Conservation (phyloP, 208 protist species). For the Phytomonas serpens region DNA sequence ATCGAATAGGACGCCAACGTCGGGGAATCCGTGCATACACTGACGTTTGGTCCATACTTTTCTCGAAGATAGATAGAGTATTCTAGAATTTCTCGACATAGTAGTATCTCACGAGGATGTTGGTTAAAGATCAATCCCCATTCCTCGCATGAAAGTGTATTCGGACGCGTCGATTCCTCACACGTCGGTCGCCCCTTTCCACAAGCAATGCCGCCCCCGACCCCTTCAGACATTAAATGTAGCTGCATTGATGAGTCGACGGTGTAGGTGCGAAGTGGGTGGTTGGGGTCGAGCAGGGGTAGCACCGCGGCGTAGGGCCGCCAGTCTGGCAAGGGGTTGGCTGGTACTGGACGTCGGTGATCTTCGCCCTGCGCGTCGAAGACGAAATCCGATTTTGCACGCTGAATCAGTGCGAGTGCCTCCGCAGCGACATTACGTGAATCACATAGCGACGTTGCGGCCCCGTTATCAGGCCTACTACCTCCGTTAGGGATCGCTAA, state of each 20-base stretch:
- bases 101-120: slow-evolving; percentile 31
- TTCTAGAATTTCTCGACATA: slow-evolving; percentile 31
- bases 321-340: slow-evolving; percentile 21
- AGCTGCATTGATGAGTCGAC: not conserved
- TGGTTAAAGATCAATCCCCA: slow-evolving; percentile 34
- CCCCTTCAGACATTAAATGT: not conserved
- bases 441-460: slow-evolving; percentile 7
- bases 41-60: slow-evolving; percentile 22
- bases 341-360: slow-evolving; percentile 32
- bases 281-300: slow-evolving; percentile 17
- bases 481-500: not conserved
- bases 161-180: not conserved
- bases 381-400: slow-evolving; percentile 45
- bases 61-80: slow-evolving; percentile 36
- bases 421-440: slow-evolving; percentile 30
- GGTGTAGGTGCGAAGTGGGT: no score
- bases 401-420: slow-evolving; percentile 40
- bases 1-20: slow-evolving; percentile 59
- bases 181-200: not conserved
- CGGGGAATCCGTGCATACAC: slow-evolving; percentile 61
- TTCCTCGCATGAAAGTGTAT: slow-evolving; percentile 7
- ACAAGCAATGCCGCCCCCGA: not conserved
- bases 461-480: not conserved
- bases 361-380: slow-evolving; percentile 52
- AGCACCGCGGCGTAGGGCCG: slow-evolving; percentile 24